These are phyloP conservation scores for Epichloe elymi DNA, from an alignment of 2,329 filamentous ascomycete species.

Conservation along the genomic window DNA sequence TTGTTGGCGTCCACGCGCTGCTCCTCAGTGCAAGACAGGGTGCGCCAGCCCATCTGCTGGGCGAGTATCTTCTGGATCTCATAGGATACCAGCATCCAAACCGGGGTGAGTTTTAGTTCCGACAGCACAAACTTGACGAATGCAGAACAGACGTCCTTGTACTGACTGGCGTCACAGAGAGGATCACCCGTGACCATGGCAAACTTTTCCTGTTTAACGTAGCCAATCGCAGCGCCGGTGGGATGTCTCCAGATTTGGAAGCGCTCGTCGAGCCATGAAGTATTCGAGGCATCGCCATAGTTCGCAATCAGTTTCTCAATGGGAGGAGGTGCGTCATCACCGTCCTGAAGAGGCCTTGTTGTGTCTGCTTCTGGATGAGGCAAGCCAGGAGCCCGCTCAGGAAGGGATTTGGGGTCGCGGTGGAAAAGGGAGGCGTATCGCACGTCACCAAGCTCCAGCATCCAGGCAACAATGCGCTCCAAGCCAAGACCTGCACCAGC, in stretches of 20 bases:
- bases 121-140: conserved; percentile 67
- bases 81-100: conserved; percentile 82
- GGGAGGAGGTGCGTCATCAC: conserved; percentile 54
- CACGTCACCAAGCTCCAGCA: conserved; percentile 80
- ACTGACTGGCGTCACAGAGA: conserved; percentile 69
- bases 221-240: conserved; percentile 76
- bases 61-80: conserved; percentile 69
- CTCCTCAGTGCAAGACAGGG: conserved; percentile 76
- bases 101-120: conserved; percentile 56
- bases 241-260: conserved; percentile 80
- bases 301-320: conserved; percentile 86
- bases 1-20: conserved; percentile 71
- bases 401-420: conserved; percentile 78
- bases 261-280: conserved; percentile 81
- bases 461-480: conserved; percentile 75
- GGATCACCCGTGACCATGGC: conserved; percentile 81
- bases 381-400: conserved; percentile 51
- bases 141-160: conserved; percentile 54
- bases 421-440: conserved; percentile 78
- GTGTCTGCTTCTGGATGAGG: conserved; percentile 83
- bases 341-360: conserved; percentile 30
- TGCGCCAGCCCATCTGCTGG: conserved; percentile 72
- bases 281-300: conserved; percentile 89
- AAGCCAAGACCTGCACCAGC: conserved; percentile 83
- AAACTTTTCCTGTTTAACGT: conserved; percentile 62